Percentiles rank a stretch among this genome's conserved stretches.
Evolutionary conservation across 2,329 filamentous ascomycete species (phyloP).

Genomic region (Trichoderma semiorbis): DNA sequence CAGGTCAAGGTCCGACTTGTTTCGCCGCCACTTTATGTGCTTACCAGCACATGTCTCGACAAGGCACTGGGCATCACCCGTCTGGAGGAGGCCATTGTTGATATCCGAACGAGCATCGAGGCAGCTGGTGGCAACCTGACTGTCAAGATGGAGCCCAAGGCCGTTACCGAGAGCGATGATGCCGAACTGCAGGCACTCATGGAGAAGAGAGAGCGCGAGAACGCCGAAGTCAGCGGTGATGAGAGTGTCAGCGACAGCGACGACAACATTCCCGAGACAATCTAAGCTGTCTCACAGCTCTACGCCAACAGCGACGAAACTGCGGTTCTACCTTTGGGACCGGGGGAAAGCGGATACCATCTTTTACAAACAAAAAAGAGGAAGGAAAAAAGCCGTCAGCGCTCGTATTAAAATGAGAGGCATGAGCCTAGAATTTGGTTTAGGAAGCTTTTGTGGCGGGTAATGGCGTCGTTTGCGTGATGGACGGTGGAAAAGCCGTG

Average conservation of each 20-base stretch:
- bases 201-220: constrained; percentile 98
- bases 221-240: constrained; percentile 95
- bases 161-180: constrained; percentile 97
- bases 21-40: constrained; percentile 93
- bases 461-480: constrained; percentile 14
- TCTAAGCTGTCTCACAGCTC: constrained; percentile 28
- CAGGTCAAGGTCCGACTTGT: constrained; percentile 98
- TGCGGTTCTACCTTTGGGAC: constrained; percentile 2
- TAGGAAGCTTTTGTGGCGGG: constrained; percentile 13
- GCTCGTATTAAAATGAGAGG: constrained; percentile 4
- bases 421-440: constrained; percentile 16
- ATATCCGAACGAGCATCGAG: constrained; percentile 79
- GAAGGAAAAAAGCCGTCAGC: neutral
- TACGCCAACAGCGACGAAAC: constrained; percentile 7
- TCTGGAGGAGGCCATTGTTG: constrained; percentile 84
- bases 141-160: constrained; percentile 99
- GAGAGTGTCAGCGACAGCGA: constrained; percentile 95
- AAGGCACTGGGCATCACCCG: constrained; percentile 81
- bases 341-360: constrained; percentile 1
- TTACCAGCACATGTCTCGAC: constrained; percentile 93
- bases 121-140: constrained; percentile 73
- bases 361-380: neutral
- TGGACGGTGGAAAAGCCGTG: constrained; percentile 11
- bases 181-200: constrained; percentile 95
- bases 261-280: constrained; percentile 59